phyloP scores from a whole-genome alignment of 2,329 filamentous ascomycete species.

The Aspergillus oerlinghausenensis region DNA sequence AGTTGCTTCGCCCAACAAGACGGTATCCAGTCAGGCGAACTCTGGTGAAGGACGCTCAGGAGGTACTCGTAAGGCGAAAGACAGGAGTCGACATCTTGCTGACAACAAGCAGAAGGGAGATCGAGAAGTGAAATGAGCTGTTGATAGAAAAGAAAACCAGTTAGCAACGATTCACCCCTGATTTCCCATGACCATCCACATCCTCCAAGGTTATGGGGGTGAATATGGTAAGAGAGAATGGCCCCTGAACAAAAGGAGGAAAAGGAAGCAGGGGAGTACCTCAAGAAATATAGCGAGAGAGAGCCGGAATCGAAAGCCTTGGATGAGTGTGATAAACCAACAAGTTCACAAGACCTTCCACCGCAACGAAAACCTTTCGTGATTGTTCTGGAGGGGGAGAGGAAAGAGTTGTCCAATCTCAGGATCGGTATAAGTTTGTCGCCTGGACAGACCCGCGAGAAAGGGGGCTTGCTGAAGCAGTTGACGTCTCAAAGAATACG shows the following conservation, averaged over 20 bases:
- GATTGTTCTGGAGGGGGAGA: slow-evolving; percentile 5
- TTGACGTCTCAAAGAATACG: slow-evolving; percentile 11
- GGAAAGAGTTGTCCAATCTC: slow-evolving; percentile 5
- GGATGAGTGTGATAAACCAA: slow-evolving; percentile 8
- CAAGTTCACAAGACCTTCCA: slow-evolving; percentile 11
- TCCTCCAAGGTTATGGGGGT: background rate
- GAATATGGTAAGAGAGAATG: background rate
- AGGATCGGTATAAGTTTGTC: slow-evolving; percentile 13
- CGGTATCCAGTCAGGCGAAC: slow-evolving; percentile 29
- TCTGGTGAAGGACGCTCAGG: slow-evolving; percentile 34
- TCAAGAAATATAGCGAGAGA: background rate
- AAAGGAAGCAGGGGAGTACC: background rate
- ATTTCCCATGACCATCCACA: background rate
- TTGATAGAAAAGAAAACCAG: slow-evolving; percentile 2
- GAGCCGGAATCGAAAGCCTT: background rate
- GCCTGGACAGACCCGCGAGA: slow-evolving; percentile 18
- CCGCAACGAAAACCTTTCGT: slow-evolving; percentile 8
- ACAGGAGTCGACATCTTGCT: slow-evolving; percentile 33
- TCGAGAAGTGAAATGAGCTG: slow-evolving; percentile 22
- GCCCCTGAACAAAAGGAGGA: background rate
- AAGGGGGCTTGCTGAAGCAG: slow-evolving; percentile 15
- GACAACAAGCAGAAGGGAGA: slow-evolving; percentile 12
- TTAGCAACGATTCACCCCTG: slow-evolving; percentile 8
- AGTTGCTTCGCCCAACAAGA: slow-evolving; percentile 25
- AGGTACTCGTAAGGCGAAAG: slow-evolving; percentile 23